Evolutionary conservation across 345 rosid genomes (phyloP), one percentile per base, ranked within the genome.

Genomic region (Salix suchowensis): DNA sequence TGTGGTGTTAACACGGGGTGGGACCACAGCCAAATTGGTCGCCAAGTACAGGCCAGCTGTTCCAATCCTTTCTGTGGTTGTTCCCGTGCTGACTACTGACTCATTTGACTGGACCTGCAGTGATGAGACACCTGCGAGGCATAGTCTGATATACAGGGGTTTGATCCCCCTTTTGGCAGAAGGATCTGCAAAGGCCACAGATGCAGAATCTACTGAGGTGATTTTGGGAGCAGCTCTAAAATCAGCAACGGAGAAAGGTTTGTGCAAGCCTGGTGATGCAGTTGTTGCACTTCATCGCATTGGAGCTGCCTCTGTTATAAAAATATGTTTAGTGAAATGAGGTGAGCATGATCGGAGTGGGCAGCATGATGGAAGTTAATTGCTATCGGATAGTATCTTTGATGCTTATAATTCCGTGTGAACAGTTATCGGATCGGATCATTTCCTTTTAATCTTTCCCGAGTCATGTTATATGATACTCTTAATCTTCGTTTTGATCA

Each of bases 11-110:
- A 93, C 98, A 0, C 97, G 98, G 21, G 98, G 97, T 32, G 98
- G 98, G 58, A 83, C 92, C 0, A 93, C 98, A 2, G 98, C 98
- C 54, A 93, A 91, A 79, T 77, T 93, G 79, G 97, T 93, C 18
- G 97, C 98, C 78, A 93, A 93, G 84, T 93, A 93, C 85, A 87
- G 98, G 76, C 98, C 98, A 1, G 93, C 98, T 36, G 98, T 93
- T 77, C 98, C 98, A 2, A 93, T 93, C 83, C 88, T 93, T 37
- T 93, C 97, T 0, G 98, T 93, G 71, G 95, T 90, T 36, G 98
- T 93, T 80, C 98, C 98, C 0, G 87, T 89, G 40, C 76, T 93
- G 83, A 89, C 97, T 0, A 93, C 97, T 3, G 98, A 93, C 83
- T 88, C 95, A 12, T 93, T 93, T 64, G 98, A 93, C 79, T 93